Evolutionary conservation across 23 red algal genomes (phyloP).

Genomic region (Gracilaria vermiculophylla): DNA sequence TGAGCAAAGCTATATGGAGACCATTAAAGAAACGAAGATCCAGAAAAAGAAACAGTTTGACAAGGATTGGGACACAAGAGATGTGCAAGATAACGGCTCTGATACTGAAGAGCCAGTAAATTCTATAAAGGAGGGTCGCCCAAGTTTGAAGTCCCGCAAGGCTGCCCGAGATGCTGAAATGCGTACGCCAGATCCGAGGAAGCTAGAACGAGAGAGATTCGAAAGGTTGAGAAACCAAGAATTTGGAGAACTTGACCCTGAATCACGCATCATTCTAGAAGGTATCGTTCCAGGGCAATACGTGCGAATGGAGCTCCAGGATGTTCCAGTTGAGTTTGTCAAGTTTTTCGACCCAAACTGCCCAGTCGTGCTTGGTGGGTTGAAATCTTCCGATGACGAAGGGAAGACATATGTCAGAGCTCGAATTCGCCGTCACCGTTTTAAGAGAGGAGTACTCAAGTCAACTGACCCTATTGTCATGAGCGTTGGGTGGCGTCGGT

Average conservation of each 20-base stretch:
- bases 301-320: constrained; percentile 81
- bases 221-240: constrained; percentile 59
- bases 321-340: constrained; percentile 91
- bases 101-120: constrained; percentile 19
- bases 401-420: constrained; percentile 66
- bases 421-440: constrained; percentile 89
- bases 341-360: constrained; percentile 77
- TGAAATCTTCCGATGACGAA: constrained; percentile 71
- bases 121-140: not conserved
- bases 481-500: constrained; percentile 92
- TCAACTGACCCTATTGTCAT: constrained; percentile 87
- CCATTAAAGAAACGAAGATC: constrained; percentile 26
- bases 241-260: constrained; percentile 60
- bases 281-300: constrained; percentile 91
- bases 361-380: constrained; percentile 80
- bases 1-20: constrained; percentile 18
- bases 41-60: constrained; percentile 58
- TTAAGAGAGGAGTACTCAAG: constrained; percentile 91
- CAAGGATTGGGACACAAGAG: constrained; percentile 60
- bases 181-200: constrained; percentile 31
- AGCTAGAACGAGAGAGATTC: constrained; percentile 45
- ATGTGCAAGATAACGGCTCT: not conserved
- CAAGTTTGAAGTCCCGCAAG: constrained; percentile 32
- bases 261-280: constrained; percentile 66
- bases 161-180: constrained; percentile 20